These are phyloP conservation scores for Solanum neorickii DNA, from an alignment of 257 asterid genomes.

Conservation along the genomic window DNA sequence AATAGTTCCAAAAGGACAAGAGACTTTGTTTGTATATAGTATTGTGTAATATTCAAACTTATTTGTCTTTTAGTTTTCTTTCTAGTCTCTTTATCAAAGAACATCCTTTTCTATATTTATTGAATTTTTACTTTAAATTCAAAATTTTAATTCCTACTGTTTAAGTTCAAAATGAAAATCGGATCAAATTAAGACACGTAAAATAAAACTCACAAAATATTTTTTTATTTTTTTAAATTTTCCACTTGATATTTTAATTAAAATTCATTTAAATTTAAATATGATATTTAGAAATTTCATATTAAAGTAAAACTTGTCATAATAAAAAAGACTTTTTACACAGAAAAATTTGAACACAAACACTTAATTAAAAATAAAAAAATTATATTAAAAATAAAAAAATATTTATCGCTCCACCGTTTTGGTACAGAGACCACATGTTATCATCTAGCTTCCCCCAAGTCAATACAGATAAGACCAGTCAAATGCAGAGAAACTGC, in stretches of 20 bases:
- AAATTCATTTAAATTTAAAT: too few relatives aligned
- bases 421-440: background rate
- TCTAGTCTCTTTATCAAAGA: background rate
- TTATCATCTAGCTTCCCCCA: background rate
- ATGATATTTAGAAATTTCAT: accelerated
- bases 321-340: too few relatives aligned
- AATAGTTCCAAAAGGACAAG: background rate
- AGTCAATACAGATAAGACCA: constrained; percentile 7
- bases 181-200: background rate
- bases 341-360: accelerated
- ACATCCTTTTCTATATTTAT: background rate
- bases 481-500: constrained; percentile 15
- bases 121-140: background rate
- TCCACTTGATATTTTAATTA: too few relatives aligned
- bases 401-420: too few relatives aligned
- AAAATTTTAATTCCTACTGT: background rate
- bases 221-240: too few relatives aligned
- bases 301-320: accelerated
- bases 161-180: background rate
- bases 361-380: accelerated
- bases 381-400: accelerated
- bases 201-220: background rate
- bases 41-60: background rate
- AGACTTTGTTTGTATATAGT: background rate
- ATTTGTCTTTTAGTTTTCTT: background rate